Base-by-base conservation (phyloP, 805 yeast species). In the Kluyveromyces wickerhamii region DNA sequence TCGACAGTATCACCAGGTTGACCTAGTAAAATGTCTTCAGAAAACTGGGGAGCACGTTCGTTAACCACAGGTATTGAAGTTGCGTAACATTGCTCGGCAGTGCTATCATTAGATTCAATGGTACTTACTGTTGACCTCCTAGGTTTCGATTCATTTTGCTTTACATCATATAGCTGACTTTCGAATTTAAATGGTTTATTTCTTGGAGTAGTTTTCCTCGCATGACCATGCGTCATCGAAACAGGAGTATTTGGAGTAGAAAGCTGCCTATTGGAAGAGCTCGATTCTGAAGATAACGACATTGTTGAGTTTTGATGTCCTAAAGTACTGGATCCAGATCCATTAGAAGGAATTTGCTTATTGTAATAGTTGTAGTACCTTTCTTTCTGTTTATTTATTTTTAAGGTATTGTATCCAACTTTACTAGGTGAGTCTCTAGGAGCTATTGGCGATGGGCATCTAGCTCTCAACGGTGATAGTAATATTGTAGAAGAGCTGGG, bases 341-440 rank as follows among this genome's bases (percentile, higher is more conserved):
- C 30, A 24, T 38, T 43, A 12, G 44, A 39, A 15, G 52, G 51
- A n/a, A 51, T 17, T 23, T 54, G 57, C 32, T 53, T 54, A 7
- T 55, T 49, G 35, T 56, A 53, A 21, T 13, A 30, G 21, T 50
- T 51, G 26, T 44, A 48, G 32, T 54, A 56, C 32, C 60, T 43
- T 35, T 56, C 57, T 36, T 54, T 56, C 38, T 56, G 60, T 28
- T 54, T 47, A 37, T 48, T 51, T 11, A 54, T 56, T 37, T 54
- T 56, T 20, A 56, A 35, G 3, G 59, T 38, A 33, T 54, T 56
- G 34, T 38, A 47, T 47, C 70, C 72, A 41, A 71, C 32, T 74
- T 52, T 19, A 73, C 70, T 36, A 74, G 74, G 33, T 64, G 60
- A 12, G 72, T 72, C 21, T 57, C 50, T 28, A n/a, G 26, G 7